phyloP scores from a whole-genome alignment of 2,329 filamentous ascomycete species.

The Fusarium decemcellulare region DNA sequence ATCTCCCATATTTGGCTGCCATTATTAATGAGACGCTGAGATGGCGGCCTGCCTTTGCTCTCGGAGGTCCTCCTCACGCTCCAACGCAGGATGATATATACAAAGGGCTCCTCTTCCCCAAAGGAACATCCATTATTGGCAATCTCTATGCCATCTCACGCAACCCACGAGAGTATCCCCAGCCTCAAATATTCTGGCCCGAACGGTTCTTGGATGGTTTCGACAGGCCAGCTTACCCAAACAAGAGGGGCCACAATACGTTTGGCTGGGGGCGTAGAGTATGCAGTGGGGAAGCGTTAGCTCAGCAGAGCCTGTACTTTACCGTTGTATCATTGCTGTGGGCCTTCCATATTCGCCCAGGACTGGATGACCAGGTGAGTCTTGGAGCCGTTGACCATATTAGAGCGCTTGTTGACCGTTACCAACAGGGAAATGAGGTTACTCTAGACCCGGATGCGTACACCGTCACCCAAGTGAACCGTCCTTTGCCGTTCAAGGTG shows the following conservation, averaged over 20 bases:
- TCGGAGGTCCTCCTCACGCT: constrained; percentile 18
- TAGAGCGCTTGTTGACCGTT: not conserved
- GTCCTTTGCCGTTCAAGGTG: constrained; percentile 14
- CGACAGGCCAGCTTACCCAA: constrained; percentile 18
- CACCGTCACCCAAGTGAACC: not conserved
- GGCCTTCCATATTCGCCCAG: constrained; percentile 19
- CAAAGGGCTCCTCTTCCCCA: constrained; percentile 9
- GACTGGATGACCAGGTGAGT: constrained; percentile 15
- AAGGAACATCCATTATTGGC: constrained; percentile 12
- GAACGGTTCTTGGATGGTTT: constrained; percentile 17
- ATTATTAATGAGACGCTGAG: constrained; percentile 17
- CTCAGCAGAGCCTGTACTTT: constrained; percentile 15
- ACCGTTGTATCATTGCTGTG: constrained; percentile 14
- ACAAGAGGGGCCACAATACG: constrained; percentile 12
- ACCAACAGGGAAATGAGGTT: constrained; percentile 10
- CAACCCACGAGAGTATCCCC: constrained; percentile 19
- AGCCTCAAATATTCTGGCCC: constrained; percentile 14
- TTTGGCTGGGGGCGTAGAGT: constrained; percentile 24
- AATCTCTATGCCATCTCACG: constrained; percentile 18
- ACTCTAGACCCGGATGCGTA: constrained; percentile 7
- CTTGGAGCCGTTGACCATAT: not conserved
- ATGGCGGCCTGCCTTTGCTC: constrained; percentile 18
- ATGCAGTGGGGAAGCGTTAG: constrained; percentile 26
- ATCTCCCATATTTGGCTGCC: constrained; percentile 9
- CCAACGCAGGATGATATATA: constrained; percentile 14